Conservation (phyloP, 352 stramenopile species). For the Globisporangium cystogenes region DNA sequence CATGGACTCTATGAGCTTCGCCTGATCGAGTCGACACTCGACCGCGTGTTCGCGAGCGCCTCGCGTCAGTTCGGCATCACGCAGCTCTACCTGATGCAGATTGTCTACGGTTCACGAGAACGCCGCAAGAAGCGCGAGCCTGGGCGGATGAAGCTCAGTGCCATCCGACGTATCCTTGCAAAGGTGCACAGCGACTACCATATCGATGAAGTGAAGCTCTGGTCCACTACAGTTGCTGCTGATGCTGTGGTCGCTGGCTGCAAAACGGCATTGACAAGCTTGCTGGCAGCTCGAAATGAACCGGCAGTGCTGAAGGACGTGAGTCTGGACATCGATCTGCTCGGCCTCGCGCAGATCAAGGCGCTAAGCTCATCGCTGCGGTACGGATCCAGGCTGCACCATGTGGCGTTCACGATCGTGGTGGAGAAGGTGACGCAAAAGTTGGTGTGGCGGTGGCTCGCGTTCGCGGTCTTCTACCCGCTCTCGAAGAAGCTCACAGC, state of each 20-base stretch:
- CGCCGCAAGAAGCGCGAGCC: too few relatives aligned
- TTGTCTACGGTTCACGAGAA: too few relatives aligned
- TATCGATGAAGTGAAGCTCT: too few relatives aligned
- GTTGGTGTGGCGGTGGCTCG: slow-evolving; percentile 9
- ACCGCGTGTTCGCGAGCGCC: not conserved
- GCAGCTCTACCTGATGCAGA: not conserved
- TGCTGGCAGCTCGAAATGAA: too few relatives aligned
- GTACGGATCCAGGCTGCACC: not conserved
- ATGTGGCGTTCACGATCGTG: not conserved
- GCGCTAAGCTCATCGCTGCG: slow-evolving; percentile 3
- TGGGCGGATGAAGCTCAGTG: too few relatives aligned
- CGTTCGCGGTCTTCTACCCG: slow-evolving; percentile 9
- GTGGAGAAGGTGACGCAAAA: not conserved
- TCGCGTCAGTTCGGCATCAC: slow-evolving; percentile 1
- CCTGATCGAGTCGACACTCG: not conserved
- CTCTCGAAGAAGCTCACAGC: slow-evolving; percentile 2
- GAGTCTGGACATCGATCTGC: not conserved
- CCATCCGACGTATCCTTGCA: not conserved
- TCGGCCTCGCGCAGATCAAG: not conserved
- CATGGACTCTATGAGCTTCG: not conserved
- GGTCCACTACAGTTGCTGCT: not conserved
- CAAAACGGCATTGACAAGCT: not conserved
- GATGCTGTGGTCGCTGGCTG: too few relatives aligned
- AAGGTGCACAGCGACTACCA: too few relatives aligned
- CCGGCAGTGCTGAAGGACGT: too few relatives aligned